A percentile compares a stretch with the other conserved stretches of the same genome.
These are phyloP conservation scores for Tetraselmis chui DNA, from an alignment of 139 green algal species.

Conservation along the genomic window DNA sequence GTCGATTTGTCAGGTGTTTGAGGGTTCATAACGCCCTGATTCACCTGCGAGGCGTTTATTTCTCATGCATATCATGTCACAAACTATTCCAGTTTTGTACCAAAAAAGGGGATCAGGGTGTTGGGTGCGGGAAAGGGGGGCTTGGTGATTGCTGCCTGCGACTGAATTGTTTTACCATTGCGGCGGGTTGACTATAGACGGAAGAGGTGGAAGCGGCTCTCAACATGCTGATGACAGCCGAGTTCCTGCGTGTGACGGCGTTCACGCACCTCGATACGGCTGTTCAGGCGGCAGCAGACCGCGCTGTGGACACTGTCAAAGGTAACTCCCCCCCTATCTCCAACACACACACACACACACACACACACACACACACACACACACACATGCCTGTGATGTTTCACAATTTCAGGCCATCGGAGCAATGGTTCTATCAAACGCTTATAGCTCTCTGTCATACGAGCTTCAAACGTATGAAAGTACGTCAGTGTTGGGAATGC, in stretches of 20 bases:
- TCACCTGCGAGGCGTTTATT: too few species aligned
- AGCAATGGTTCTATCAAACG: too few species aligned
- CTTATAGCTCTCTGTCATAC: too few species aligned
- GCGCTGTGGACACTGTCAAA: constrained; percentile 1
- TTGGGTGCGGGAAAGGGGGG: constrained; percentile 7
- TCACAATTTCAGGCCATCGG: too few species aligned
- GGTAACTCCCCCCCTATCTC: not conserved
- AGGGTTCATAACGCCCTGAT: too few species aligned
- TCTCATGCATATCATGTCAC: too few species aligned
- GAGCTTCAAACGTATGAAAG: too few species aligned
- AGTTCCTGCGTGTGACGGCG: not conserved
- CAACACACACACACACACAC: constrained; percentile 1
- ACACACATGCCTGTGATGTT: not conserved
- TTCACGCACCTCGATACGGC: not conserved
- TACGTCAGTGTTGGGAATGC: too few species aligned
- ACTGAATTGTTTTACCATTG: too few species aligned
- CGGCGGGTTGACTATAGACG: too few species aligned
- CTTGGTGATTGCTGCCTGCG: constrained; percentile 24
- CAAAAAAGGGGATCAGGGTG: not conserved
- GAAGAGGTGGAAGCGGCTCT: not conserved
- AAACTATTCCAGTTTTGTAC: too few species aligned
- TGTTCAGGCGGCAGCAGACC: not conserved
- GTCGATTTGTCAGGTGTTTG: too few species aligned
- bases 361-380: not conserved
- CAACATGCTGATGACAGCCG: not conserved